Conservation (phyloP, 2,329 filamentous ascomycete genomes). For the Alternaria arbusti region DNA sequence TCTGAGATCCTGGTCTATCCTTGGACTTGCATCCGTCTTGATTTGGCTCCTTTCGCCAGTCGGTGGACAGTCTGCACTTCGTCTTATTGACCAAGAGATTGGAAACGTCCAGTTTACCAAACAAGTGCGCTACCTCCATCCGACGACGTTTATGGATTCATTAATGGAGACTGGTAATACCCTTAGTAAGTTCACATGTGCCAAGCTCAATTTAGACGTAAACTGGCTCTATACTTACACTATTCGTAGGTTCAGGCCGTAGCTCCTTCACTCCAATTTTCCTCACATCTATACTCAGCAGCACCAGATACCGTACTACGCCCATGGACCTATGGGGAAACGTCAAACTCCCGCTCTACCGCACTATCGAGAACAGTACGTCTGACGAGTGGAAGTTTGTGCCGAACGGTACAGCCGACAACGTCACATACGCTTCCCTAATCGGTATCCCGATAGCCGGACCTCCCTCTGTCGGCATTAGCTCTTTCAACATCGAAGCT, state of each 20-base stretch:
- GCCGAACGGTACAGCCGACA: constrained; percentile 4
- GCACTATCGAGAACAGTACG: constrained; percentile 26
- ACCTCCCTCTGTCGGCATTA: constrained; percentile 9
- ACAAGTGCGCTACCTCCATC: constrained; percentile 28
- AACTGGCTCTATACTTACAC: background rate
- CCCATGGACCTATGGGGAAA: constrained; percentile 39
- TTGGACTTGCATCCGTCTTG: constrained; percentile 32
- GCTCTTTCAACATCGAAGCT: constrained; percentile 27
- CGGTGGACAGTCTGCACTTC: constrained; percentile 40
- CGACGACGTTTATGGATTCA: constrained; percentile 12
- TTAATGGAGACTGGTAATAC: constrained; percentile 17
- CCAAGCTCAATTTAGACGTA: background rate
- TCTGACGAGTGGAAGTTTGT: constrained; percentile 27
- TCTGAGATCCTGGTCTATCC: constrained; percentile 29
- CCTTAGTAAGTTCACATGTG: background rate
- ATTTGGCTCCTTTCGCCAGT: constrained; percentile 40
- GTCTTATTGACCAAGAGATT: constrained; percentile 25
- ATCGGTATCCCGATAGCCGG: constrained; percentile 33
- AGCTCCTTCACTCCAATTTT: constrained; percentile 28
- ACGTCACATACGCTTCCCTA: constrained; percentile 33
- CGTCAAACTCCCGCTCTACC: constrained; percentile 33
- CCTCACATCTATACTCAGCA: constrained; percentile 33
- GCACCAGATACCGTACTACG: constrained; percentile 27
- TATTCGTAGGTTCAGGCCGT: constrained; percentile 14
- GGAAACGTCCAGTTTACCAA: constrained; percentile 14